phyloP scores from a whole-genome alignment of 2,329 filamentous ascomycete genomes.

The Akanthomyces dipterigenus region DNA sequence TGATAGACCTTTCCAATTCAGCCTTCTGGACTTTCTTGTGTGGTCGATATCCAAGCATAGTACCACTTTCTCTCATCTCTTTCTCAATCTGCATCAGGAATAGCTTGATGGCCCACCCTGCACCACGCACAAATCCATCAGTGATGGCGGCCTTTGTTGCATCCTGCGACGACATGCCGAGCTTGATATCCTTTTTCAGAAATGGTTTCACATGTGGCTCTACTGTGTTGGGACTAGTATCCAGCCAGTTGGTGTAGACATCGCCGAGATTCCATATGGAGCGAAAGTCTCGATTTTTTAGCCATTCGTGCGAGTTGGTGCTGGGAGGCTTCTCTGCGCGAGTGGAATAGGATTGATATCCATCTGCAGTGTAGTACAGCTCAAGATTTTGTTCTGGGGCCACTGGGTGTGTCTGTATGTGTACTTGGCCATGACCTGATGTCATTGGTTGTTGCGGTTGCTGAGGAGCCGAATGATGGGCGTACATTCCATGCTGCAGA shows the following conservation, averaged over 20 bases:
- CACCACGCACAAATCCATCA: conserved; percentile 5
- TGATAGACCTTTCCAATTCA: neutral
- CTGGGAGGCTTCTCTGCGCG: neutral
- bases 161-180: conserved; percentile 4
- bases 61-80: conserved; percentile 1
- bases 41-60: conserved; percentile 8
- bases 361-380: neutral
- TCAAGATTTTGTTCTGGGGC: neutral
- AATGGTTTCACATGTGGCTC: neutral
- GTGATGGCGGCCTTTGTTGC: conserved; percentile 6
- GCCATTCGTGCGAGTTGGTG: neutral
- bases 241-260: neutral
- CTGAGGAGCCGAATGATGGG: neutral
- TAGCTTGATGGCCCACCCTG: neutral
- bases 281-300: neutral
- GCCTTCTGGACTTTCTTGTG: conserved; percentile 1
- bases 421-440: neutral
- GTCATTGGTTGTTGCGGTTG: neutral
- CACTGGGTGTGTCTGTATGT: neutral
- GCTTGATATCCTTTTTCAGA: conserved; percentile 1
- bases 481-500: neutral
- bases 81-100: neutral
- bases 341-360: neutral
- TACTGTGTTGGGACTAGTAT: neutral
- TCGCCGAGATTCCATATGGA: conserved; percentile 1